Evolutionary conservation across 2,329 filamentous ascomycete genomes (phyloP).

Genomic region (Phoma sp.): DNA sequence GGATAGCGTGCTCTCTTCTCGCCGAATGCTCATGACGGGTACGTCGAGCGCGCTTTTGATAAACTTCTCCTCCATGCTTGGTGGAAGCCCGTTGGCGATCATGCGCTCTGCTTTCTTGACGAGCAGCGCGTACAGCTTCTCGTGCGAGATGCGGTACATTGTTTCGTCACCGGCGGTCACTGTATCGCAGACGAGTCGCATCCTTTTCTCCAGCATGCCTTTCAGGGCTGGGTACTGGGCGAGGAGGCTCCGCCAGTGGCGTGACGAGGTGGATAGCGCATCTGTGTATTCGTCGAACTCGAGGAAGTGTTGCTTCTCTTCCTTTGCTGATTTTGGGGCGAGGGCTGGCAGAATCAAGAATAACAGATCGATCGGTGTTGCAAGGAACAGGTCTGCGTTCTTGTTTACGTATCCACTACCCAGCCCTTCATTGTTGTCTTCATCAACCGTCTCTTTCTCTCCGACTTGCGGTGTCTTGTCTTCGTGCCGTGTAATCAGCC

Average conservation of each 20-base stretch:
- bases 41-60: constrained; percentile 77
- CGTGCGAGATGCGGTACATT: constrained; percentile 81
- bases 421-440: constrained; percentile 8
- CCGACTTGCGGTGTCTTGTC: constrained; percentile 12
- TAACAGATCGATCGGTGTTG: constrained; percentile 81
- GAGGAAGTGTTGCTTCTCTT: constrained; percentile 69
- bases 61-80: constrained; percentile 85
- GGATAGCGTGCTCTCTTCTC: constrained; percentile 57
- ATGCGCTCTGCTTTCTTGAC: constrained; percentile 75
- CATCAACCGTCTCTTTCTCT: neutral
- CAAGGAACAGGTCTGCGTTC: constrained; percentile 77
- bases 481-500: constrained; percentile 53
- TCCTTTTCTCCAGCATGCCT: constrained; percentile 65
- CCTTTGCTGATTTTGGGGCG: constrained; percentile 53
- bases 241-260: constrained; percentile 66
- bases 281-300: constrained; percentile 76
- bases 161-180: constrained; percentile 82
- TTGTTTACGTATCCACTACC: constrained; percentile 64
- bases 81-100: constrained; percentile 69
- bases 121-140: constrained; percentile 71
- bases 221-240: constrained; percentile 46
- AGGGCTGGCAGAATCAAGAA: constrained; percentile 83
- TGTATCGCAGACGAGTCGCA: constrained; percentile 77
- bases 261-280: constrained; percentile 60
- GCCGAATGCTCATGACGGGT: constrained; percentile 73